Evolutionary conservation across 73 alveolate genomes (phyloP).

Genomic region (Uronychia binucleata): DNA sequence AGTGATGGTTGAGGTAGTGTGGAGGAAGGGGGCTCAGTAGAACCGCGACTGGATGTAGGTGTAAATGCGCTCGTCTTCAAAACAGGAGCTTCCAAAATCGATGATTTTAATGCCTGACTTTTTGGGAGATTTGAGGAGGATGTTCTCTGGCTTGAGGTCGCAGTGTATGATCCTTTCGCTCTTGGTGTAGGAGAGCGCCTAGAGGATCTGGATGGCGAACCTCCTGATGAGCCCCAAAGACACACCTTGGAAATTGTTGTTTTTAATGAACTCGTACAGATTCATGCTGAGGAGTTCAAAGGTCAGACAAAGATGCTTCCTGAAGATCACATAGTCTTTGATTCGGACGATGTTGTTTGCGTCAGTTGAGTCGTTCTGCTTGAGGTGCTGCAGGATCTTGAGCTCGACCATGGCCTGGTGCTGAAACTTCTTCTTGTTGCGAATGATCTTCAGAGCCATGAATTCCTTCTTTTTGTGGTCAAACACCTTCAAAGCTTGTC

Average conservation of each 20-base stretch:
- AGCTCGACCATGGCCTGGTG: constrained; percentile 54
- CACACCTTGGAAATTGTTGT: constrained; percentile 71
- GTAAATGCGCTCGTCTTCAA: constrained; percentile 57
- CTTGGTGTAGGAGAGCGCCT: constrained; percentile 70
- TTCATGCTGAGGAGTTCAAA: constrained; percentile 62
- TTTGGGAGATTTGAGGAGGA: constrained; percentile 71
- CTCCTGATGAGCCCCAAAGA: constrained; percentile 73
- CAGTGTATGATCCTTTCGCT: constrained; percentile 76
- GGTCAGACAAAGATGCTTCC: constrained; percentile 60
- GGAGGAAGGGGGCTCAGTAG: constrained; percentile 74
- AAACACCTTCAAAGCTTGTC: too few relatives aligned
- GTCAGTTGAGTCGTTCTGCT: constrained; percentile 64
- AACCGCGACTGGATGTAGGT: constrained; percentile 55
- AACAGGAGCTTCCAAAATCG: constrained; percentile 87
- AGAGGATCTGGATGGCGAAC: constrained; percentile 78
- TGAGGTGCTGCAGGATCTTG: constrained; percentile 33
- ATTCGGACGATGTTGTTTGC: constrained; percentile 49
- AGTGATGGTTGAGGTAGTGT: too few relatives aligned
- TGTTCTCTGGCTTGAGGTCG: constrained; percentile 83
- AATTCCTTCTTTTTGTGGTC: too few relatives aligned
- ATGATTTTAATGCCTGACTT: constrained; percentile 82
- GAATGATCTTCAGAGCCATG: constrained; percentile 92
- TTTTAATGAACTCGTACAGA: constrained; percentile 76
- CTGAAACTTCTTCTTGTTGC: constrained; percentile 63
- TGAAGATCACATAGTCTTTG: constrained; percentile 52